These are phyloP conservation scores for Scedosporium dehoogii DNA, from an alignment of 2,329 filamentous ascomycete genomes.

Conservation along the genomic window DNA sequence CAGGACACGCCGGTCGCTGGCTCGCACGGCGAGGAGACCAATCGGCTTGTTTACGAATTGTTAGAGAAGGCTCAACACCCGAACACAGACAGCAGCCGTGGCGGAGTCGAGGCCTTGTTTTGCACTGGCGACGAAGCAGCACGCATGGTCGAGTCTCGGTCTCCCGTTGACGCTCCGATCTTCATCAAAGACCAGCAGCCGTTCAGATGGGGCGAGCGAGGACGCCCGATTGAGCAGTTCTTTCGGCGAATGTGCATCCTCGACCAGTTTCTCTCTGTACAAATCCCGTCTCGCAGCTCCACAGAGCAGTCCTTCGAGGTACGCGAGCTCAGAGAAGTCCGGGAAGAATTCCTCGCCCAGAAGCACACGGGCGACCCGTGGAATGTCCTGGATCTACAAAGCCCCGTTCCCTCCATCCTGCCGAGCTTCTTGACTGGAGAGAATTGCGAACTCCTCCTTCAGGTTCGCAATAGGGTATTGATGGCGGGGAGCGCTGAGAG, in stretches of 20 bases:
- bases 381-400: conserved; percentile 9
- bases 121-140: conserved; percentile 10
- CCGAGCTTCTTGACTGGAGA: conserved; percentile 7
- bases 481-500: conserved; percentile 7
- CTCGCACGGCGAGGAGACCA: conserved; percentile 4
- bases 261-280: conserved; percentile 9
- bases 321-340: conserved; percentile 8
- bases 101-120: conserved; percentile 9
- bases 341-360: conserved; percentile 7
- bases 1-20: not conserved
- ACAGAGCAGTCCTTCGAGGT: conserved; percentile 6
- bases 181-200: conserved; percentile 11
- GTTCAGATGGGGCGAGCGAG: conserved; percentile 9
- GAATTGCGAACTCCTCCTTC: conserved; percentile 8
- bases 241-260: conserved; percentile 8
- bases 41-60: conserved; percentile 3
- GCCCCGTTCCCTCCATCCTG: conserved; percentile 7
- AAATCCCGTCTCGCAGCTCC: conserved; percentile 10
- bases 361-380: conserved; percentile 6
- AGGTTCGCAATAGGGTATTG: conserved; percentile 5
- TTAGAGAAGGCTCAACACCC: conserved; percentile 5
- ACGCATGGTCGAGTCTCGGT: conserved; percentile 8
- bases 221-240: conserved; percentile 10
- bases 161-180: conserved; percentile 9
- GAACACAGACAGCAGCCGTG: conserved; percentile 2